These are phyloP conservation scores for Calonectria montana DNA, from an alignment of 2,329 filamentous ascomycete species.

Conservation along the genomic window DNA sequence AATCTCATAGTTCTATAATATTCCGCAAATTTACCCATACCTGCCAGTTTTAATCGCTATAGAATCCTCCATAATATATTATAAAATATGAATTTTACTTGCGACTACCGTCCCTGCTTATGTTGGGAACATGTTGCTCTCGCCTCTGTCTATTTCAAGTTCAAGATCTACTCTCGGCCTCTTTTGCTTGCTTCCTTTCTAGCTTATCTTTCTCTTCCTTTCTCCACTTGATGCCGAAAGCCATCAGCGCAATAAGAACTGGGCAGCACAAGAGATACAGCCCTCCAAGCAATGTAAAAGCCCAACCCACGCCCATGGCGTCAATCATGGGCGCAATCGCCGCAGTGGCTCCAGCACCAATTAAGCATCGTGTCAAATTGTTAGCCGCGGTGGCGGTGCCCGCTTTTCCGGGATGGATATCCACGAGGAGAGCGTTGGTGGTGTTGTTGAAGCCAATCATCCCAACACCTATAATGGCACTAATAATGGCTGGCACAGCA, in stretches of 20 bases:
- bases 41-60: not conserved
- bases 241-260: slow-evolving; percentile 54
- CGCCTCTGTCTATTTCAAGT: no score
- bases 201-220: slow-evolving; percentile 44
- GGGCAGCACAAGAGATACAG: slow-evolving; percentile 55
- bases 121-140: not conserved
- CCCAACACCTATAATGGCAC: slow-evolving; percentile 59
- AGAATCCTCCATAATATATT: not conserved
- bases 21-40: not conserved
- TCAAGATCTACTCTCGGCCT: not conserved
- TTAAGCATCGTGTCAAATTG: slow-evolving; percentile 65
- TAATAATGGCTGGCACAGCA: slow-evolving; percentile 59
- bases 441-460: slow-evolving; percentile 67
- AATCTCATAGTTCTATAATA: not conserved
- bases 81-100: no score
- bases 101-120: not conserved
- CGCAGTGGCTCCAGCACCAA: slow-evolving; percentile 65
- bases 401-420: slow-evolving; percentile 64
- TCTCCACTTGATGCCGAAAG: slow-evolving; percentile 57
- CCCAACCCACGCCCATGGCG: slow-evolving; percentile 62
- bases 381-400: slow-evolving; percentile 67
- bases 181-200: slow-evolving; percentile 32
- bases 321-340: slow-evolving; percentile 64
- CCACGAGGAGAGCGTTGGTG: slow-evolving; percentile 64
- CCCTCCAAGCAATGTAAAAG: slow-evolving; percentile 60